Evolutionary conservation across 768 basidiomycete species (phyloP).

Genomic region (Suillus bovinus): DNA sequence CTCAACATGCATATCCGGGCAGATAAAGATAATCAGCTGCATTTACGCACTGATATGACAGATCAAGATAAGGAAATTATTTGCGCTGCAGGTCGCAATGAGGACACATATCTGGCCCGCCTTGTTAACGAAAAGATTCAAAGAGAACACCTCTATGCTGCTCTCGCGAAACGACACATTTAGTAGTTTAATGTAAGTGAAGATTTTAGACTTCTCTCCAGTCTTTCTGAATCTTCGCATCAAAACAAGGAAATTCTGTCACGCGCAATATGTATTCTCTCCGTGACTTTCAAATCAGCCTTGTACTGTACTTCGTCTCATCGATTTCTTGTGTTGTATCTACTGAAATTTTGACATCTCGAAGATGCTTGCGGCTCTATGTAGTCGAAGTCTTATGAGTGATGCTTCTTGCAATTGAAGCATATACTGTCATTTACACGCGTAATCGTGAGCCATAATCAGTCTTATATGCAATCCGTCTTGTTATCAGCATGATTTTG

Average conservation of each 20-base stretch:
- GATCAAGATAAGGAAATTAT: not conserved
- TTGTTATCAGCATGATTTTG: not conserved
- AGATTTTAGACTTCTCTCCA: not conserved
- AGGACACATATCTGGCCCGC: not conserved
- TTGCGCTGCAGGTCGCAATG: not conserved
- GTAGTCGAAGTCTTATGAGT: too few species aligned
- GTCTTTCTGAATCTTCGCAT: not conserved
- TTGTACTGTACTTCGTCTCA: not conserved
- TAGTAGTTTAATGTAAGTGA: not conserved
- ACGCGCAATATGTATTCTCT: not conserved
- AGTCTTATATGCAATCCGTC: not conserved
- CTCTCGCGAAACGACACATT: not conserved
- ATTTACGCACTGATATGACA: not conserved
- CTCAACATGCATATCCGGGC: not conserved
- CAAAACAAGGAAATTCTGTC: not conserved
- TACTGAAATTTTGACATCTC: not conserved
- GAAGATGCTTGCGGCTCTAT: not conserved
- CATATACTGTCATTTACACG: not conserved
- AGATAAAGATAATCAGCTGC: not conserved
- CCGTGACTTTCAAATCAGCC: not conserved
- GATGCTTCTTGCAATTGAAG: not conserved
- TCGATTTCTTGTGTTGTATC: not conserved
- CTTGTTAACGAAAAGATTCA: not conserved
- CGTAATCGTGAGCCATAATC: not conserved
- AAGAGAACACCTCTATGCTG: not conserved